These are phyloP conservation scores for Fusarium staphyleae DNA, from an alignment of 2,329 filamentous ascomycete species.

Conservation along the genomic window DNA sequence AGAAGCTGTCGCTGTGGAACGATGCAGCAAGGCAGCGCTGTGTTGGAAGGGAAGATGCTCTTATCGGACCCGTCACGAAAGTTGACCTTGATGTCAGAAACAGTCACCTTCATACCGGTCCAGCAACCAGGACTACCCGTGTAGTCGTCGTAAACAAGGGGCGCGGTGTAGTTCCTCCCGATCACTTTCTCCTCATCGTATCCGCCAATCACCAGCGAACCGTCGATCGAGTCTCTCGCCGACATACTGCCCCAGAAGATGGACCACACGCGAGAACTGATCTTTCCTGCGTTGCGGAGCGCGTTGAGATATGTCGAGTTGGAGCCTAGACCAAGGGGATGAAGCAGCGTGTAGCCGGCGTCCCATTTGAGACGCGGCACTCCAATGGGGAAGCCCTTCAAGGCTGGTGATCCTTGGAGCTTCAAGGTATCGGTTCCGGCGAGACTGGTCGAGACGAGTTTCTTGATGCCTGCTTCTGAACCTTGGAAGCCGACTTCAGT, in stretches of 20 bases:
- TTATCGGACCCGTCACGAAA: constrained; percentile 37
- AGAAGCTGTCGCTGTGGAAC: constrained; percentile 44
- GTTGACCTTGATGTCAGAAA: constrained; percentile 41
- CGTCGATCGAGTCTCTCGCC: constrained; percentile 39
- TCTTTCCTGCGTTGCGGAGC: constrained; percentile 30
- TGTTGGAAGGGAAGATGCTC: constrained; percentile 40
- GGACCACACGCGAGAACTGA: constrained; percentile 45
- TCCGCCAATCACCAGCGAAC: constrained; percentile 44
- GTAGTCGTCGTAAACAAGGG: constrained; percentile 26
- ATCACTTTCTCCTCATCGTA: constrained; percentile 45
- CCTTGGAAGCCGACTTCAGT: constrained; percentile 25
- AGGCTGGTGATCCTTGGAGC: background rate
- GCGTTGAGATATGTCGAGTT: constrained; percentile 45
- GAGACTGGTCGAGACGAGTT: constrained; percentile 33
- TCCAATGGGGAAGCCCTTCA: constrained; percentile 35
- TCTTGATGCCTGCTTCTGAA: constrained; percentile 30
- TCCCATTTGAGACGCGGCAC: constrained; percentile 42
- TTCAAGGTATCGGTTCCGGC: constrained; percentile 34
- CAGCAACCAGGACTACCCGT: constrained; percentile 26
- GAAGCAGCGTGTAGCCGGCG: constrained; percentile 38
- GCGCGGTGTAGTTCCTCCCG: constrained; percentile 41
- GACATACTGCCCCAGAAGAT: constrained; percentile 48
- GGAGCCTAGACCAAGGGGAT: constrained; percentile 40
- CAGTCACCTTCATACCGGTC: constrained; percentile 34
- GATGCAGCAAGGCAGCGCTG: constrained; percentile 39